Evolutionary conservation across 208 protist species (phyloP).

Genomic region (Trypanosomatidae sp.): DNA sequence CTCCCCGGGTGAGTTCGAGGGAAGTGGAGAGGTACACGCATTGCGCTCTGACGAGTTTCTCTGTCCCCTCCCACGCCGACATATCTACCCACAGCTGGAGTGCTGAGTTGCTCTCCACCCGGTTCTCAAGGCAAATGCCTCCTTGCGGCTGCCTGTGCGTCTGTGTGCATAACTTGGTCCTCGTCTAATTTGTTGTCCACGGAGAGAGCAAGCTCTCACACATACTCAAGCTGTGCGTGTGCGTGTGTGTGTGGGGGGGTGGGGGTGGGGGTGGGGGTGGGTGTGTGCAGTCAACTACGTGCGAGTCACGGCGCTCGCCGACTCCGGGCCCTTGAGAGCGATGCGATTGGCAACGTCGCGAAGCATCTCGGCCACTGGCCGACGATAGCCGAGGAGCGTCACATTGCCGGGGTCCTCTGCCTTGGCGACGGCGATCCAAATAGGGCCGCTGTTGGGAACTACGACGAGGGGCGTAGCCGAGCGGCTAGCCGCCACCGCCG

Average conservation of each 20-base stretch:
- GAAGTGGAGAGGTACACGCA: background rate
- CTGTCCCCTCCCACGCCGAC: background rate
- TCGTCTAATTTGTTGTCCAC: background rate
- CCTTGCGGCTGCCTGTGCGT: background rate
- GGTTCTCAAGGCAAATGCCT: background rate
- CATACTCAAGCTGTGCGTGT: background rate
- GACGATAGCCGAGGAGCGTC: slow-evolving; percentile 67
- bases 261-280: background rate
- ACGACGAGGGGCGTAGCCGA: background rate
- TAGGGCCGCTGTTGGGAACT: slow-evolving; percentile 45
- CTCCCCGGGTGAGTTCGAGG: background rate
- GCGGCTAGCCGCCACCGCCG: background rate
- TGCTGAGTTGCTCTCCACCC: background rate
- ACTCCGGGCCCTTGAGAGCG: slow-evolving; percentile 19
- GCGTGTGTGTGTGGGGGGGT: background rate
- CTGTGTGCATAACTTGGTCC: background rate
- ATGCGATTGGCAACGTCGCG: slow-evolving; percentile 49
- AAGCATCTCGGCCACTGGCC: slow-evolving; percentile 58
- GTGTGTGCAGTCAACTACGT: background rate
- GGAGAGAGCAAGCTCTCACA: background rate
- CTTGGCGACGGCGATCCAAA: slow-evolving; percentile 67
- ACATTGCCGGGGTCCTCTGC: slow-evolving; percentile 59
- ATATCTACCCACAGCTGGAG: background rate
- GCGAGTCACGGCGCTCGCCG: background rate
- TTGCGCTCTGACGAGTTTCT: background rate